Percentiles rank a stretch among this genome's conserved stretches.
phyloP scores from a whole-genome alignment of 306 rosid genomes.

The Morella rubra region DNA sequence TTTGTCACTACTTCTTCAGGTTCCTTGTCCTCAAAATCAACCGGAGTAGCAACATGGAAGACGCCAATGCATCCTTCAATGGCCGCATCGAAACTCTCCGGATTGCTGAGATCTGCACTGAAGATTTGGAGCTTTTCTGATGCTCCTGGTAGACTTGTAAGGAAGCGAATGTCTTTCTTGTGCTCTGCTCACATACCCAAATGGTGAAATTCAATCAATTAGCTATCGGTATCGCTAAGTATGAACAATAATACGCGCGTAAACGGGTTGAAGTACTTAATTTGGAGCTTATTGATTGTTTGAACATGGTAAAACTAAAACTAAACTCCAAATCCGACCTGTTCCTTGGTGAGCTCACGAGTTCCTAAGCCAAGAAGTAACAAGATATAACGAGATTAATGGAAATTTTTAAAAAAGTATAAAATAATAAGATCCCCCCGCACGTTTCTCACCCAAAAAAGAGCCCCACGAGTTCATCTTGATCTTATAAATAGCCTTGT shows the following conservation, averaged over 20 bases:
- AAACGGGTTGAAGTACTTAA: too few species aligned
- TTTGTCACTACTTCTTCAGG: constrained; percentile 41
- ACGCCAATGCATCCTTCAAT: constrained; percentile 59
- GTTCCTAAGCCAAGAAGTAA: too few species aligned
- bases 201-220: not conserved
- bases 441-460: not conserved
- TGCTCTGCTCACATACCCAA: constrained; percentile 15
- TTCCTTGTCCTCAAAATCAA: constrained; percentile 34
- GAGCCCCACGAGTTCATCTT: not conserved
- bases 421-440: too few species aligned
- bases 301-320: too few species aligned
- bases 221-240: too few species aligned
- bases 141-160: constrained; percentile 52
- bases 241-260: too few species aligned
- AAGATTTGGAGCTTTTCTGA: constrained; percentile 44
- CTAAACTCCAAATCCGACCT: too few species aligned
- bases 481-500: not conserved
- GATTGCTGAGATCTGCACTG: constrained; percentile 47
- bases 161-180: constrained; percentile 45
- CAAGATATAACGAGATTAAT: too few species aligned
- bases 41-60: constrained; percentile 52
- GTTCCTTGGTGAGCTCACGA: too few species aligned
- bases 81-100: constrained; percentile 46
- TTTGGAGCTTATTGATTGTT: too few species aligned
- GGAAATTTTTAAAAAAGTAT: too few species aligned